These are phyloP conservation scores for Rhytidhysteron rufulum DNA, from an alignment of 2,329 filamentous ascomycete species.

Conservation along the genomic window DNA sequence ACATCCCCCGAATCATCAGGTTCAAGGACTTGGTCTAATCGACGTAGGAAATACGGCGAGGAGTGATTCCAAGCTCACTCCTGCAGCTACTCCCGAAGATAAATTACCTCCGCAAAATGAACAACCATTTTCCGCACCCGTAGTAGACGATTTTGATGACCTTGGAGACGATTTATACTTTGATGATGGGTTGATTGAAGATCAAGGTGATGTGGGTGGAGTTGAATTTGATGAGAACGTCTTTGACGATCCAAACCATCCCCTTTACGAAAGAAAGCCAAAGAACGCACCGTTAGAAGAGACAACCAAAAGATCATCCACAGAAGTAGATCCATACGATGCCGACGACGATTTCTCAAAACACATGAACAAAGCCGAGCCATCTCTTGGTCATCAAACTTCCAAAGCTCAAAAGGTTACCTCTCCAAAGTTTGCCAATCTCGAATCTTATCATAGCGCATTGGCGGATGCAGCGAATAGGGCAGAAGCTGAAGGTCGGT, in stretches of 20 bases:
- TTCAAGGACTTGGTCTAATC: constrained; percentile 16
- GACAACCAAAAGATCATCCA: constrained; percentile 7
- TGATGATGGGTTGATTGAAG: constrained; percentile 59
- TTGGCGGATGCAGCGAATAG: constrained; percentile 76
- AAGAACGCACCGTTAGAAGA: constrained; percentile 18
- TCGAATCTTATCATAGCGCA: constrained; percentile 76
- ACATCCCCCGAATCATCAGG: no score
- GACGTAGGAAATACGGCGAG: constrained; percentile 8
- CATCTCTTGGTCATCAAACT: constrained; percentile 52
- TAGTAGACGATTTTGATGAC: constrained; percentile 9
- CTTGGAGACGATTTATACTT: constrained; percentile 62
- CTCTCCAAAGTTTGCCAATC: constrained; percentile 41
- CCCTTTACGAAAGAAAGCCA: constrained; percentile 48
- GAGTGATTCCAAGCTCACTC: constrained; percentile 8
- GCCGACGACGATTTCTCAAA: constrained; percentile 26
- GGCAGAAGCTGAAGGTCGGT: constrained; percentile 72
- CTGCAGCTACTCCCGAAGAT: constrained; percentile 9
- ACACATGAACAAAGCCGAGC: constrained; percentile 28
- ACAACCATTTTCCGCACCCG: no score
- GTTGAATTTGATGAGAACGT: constrained; percentile 67
- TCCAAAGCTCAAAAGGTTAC: constrained; percentile 31
- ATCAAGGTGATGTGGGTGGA: constrained; percentile 48
- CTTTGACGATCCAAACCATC: constrained; percentile 57
- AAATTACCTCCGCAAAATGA: neutral
- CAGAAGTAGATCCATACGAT: constrained; percentile 28